Base-by-base conservation (phyloP, 192 early-diverging fungal species). In the Diversispora eburnea region DNA sequence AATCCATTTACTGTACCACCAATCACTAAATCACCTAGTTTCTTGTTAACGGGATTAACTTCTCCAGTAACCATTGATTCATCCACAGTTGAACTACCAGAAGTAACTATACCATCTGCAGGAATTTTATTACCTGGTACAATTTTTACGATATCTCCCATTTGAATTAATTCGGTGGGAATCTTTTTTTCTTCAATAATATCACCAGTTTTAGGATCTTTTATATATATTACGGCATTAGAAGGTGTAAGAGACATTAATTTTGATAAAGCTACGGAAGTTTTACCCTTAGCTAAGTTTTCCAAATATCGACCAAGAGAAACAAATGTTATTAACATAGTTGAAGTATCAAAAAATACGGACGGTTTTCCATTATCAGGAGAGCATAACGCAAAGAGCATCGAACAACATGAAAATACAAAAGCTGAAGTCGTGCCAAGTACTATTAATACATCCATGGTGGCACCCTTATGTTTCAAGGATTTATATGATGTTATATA, bases 31-130 rank as follows among this genome's bases (percentile, higher is more conserved):
- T 86, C 82, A 33, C 88, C 91, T 0, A 54, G 68, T 20, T 70
- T 62, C 77, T 98, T 99, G 72, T 20, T 59, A 47, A 98, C 91
- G 3, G 92, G 88, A 41, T 90, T 77, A 6, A 89, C 90, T 81
- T 99, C 97, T 67, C 97, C 97, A 0, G 97, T 98, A 0, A 99
- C 90, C 72, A 96, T 91, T 17, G 93, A 92, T 82, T 99, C 97
- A 83, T 99, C 96, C 17, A 97, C 89, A 42, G 86, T 84, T 41
- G 92, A 93, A 5, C 69, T 41, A 9, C 97, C 97, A 20, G 74
- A 81, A 13, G 90, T 77, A 9, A 99, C 83, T 1, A 84, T 73
- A 12, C 96, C 97, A 77, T 99, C 97, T 0, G 93, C 89, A 9
- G 97, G 95, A 55, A 99, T 86, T 45, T 95, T 91, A 79, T 98